A percentile compares a stretch with the other conserved stretches of the same genome.
Evolutionary conservation across 306 rosid species (phyloP).

Genomic region (Vigna reflexopilosa): DNA sequence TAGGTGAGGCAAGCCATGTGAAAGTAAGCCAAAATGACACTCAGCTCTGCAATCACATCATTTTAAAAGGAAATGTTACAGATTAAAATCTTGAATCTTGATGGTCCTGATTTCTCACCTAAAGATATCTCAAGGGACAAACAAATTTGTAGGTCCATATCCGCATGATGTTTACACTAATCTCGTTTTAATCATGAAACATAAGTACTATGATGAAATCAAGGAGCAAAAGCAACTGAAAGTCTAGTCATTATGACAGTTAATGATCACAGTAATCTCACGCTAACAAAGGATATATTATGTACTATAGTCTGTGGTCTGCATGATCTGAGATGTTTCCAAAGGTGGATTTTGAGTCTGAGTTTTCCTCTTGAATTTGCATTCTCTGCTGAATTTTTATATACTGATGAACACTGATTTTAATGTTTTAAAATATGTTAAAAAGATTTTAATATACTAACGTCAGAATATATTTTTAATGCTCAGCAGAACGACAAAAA

Average conservation of each 20-base stretch:
- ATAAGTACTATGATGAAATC: slow-evolving; percentile 57
- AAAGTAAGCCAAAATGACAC: slow-evolving; percentile 62
- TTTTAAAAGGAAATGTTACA: slow-evolving; percentile 37
- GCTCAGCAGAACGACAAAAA: too few relatives aligned
- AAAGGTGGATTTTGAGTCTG: slow-evolving; percentile 21
- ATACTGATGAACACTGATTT: too few relatives aligned
- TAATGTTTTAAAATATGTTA: too few relatives aligned
- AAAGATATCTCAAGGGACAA: slow-evolving; percentile 50
- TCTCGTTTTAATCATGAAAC: slow-evolving; percentile 66
- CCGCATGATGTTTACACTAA: slow-evolving; percentile 70
- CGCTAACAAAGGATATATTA: slow-evolving; percentile 24
- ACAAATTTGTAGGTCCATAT: slow-evolving; percentile 71
- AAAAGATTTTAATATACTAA: too few relatives aligned
- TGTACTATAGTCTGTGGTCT: neutral
- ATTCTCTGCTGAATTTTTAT: too few relatives aligned
- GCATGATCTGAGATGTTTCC: slow-evolving; percentile 45
- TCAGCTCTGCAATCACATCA: slow-evolving; percentile 69
- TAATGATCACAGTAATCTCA: slow-evolving; percentile 50
- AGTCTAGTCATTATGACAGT: slow-evolving; percentile 64
- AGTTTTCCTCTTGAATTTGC: slow-evolving; percentile 20
- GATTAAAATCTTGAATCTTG: slow-evolving; percentile 59
- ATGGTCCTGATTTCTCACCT: slow-evolving; percentile 59
- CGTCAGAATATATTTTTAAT: too few relatives aligned
- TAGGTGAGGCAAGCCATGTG: slow-evolving; percentile 77
- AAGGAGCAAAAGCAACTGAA: slow-evolving; percentile 63